A percentile compares a stretch with the other conserved stretches of the same genome.
These are phyloP conservation scores for Debaryomyces subglobosus DNA, from an alignment of 1,139 yeast species.

Conservation along the genomic window DNA sequence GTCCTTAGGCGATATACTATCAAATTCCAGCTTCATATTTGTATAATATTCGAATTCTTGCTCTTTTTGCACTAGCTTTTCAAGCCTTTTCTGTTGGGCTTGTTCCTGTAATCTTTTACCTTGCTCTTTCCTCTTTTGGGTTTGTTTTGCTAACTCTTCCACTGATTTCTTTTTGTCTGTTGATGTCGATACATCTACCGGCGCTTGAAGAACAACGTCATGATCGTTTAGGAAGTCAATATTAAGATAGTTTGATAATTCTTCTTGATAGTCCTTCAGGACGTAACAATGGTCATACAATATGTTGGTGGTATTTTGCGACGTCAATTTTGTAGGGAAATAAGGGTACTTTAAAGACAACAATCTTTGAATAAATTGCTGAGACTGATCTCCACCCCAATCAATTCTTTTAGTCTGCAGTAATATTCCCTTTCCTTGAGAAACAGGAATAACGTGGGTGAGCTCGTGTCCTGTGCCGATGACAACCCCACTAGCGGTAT, in stretches of 20 bases:
- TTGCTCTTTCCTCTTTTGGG: conserved; percentile 81
- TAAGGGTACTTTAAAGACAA: conserved; percentile 86
- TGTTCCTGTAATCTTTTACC: conserved; percentile 91
- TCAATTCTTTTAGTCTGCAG: conserved; percentile 78
- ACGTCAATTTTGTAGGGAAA: conserved; percentile 75
- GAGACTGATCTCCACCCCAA: conserved; percentile 87
- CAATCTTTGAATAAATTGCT: conserved; percentile 62
- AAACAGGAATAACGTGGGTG: conserved; percentile 81
- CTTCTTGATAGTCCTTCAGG: conserved; percentile 67
- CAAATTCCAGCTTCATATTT: conserved; percentile 56
- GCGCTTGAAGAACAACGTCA: conserved; percentile 83
- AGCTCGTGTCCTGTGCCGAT: conserved; percentile 83
- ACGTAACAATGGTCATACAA: conserved; percentile 81
- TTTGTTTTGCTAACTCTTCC: conserved; percentile 76
- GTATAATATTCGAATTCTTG: conserved; percentile 76
- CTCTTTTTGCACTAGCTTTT: conserved; percentile 78
- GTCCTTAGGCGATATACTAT: conserved; percentile 45
- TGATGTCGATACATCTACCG: conserved; percentile 55
- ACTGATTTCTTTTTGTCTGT: conserved; percentile 73
- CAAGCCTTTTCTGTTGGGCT: conserved; percentile 82
- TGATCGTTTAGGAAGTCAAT: conserved; percentile 64
- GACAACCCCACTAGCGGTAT: conserved; percentile 60
- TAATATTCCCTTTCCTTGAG: conserved; percentile 65
- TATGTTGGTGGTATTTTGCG: conserved; percentile 65
- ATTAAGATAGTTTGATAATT: conserved; percentile 58